phyloP scores from a whole-genome alignment of 2,329 filamentous ascomycete genomes.

The Penicillium freii region DNA sequence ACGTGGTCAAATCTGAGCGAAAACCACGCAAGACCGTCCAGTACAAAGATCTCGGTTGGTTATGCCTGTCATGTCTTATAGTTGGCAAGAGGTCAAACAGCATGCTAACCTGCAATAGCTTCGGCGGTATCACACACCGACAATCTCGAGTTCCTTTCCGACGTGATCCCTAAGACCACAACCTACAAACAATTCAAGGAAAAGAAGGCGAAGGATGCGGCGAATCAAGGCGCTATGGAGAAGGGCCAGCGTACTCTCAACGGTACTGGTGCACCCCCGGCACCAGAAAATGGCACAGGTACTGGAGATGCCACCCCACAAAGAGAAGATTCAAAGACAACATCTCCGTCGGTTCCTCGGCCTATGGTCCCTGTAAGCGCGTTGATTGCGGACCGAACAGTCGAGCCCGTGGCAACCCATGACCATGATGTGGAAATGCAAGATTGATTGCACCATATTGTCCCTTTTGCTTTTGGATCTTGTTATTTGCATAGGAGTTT shows the following conservation, averaged over 20 bases:
- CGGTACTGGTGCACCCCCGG: constrained; percentile 21
- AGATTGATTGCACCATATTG: constrained; percentile 10
- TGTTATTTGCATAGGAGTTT: constrained; percentile 25
- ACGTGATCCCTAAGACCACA: constrained; percentile 83
- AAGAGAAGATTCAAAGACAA: constrained; percentile 19
- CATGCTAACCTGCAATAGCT: constrained; percentile 51
- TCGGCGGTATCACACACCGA: constrained; percentile 83
- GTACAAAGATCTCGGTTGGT: constrained; percentile 84
- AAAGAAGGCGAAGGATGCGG: constrained; percentile 46
- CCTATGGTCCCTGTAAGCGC: constrained; percentile 52
- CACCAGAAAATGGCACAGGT: constrained; percentile 25
- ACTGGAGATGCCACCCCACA: constrained; percentile 16
- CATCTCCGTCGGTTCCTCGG: constrained; percentile 30
- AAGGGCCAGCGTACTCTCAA: constrained; percentile 42
- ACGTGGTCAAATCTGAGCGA: constrained; percentile 83
- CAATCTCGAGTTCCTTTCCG: constrained; percentile 90
- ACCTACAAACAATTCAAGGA: constrained; percentile 78
- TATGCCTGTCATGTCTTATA: background rate
- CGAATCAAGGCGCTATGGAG: constrained; percentile 32
- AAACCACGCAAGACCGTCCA: constrained; percentile 93
- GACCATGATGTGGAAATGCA: constrained; percentile 62
- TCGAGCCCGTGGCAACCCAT: constrained; percentile 42
- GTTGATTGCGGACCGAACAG: constrained; percentile 55
- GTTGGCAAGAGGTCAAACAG: background rate
- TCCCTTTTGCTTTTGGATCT: constrained; percentile 11